Percentiles rank a stretch among this genome's conserved stretches.
Evolutionary conservation across 306 rosid species (phyloP).

Genomic region (Ochetophila trinervis): DNA sequence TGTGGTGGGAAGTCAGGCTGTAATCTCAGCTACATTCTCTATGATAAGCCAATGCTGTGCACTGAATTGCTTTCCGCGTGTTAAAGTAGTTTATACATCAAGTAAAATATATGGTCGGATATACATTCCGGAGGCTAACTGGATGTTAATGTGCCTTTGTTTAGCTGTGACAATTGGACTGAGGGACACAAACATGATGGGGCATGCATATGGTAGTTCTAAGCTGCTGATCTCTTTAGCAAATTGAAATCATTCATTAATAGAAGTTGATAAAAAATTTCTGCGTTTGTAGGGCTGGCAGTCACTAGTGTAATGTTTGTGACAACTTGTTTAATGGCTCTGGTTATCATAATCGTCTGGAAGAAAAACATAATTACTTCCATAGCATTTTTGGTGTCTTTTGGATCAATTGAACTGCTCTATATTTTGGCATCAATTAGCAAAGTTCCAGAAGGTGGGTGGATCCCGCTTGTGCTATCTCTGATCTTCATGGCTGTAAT

Average conservation of each 20-base stretch:
- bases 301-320: constrained; percentile 65
- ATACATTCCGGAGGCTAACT: constrained; percentile 75
- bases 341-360: constrained; percentile 66
- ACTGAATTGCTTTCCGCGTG: constrained; percentile 63
- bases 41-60: constrained; percentile 66
- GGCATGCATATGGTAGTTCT: constrained; percentile 67
- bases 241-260: constrained; percentile 5
- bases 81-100: constrained; percentile 62
- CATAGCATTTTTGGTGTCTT: constrained; percentile 42
- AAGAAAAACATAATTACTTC: constrained; percentile 43
- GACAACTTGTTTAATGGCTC: constrained; percentile 71
- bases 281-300: constrained; percentile 51
- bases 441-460: constrained; percentile 64
- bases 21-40: constrained; percentile 71
- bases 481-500: constrained; percentile 41
- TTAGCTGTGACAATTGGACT: constrained; percentile 60
- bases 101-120: constrained; percentile 64
- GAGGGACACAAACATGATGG: constrained; percentile 61
- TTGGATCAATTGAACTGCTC: constrained; percentile 59
- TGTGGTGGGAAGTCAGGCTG: constrained; percentile 69
- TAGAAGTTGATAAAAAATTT: constrained; percentile 25
- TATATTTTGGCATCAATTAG: constrained; percentile 57
- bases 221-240: background rate
- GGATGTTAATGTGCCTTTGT: constrained; percentile 74
- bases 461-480: constrained; percentile 54